Evolutionary conservation across 371 early-diverging fungal genomes (phyloP).

Genomic region (Syncephalastrum racemosum): DNA sequence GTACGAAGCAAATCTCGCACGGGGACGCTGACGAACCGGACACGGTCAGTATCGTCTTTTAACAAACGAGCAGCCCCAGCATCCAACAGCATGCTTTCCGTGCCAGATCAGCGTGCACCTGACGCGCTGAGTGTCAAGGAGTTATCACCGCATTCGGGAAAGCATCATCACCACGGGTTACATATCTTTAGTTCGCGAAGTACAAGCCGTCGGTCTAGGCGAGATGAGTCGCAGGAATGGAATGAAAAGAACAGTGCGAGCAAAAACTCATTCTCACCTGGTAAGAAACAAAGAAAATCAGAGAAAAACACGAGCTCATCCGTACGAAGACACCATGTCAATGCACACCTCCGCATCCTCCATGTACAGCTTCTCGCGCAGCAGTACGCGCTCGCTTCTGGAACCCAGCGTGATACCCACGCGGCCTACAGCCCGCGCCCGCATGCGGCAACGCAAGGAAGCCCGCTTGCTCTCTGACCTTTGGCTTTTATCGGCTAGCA

Average conservation of each 20-base stretch:
- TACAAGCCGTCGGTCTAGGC: conserved; percentile 6
- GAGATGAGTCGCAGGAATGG: conserved; percentile 6
- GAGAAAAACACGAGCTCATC: neutral
- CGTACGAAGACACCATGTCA: neutral
- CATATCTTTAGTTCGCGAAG: conserved; percentile 18
- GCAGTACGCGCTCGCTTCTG: neutral
- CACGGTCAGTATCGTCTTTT: conserved; percentile 9
- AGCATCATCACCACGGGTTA: conserved; percentile 15
- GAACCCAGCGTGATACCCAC: conserved; percentile 11
- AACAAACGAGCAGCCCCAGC: neutral
- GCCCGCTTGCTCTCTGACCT: conserved; percentile 33
- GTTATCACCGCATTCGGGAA: conserved; percentile 8
- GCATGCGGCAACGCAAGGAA: conserved; percentile 24
- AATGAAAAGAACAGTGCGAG: conserved; percentile 8
- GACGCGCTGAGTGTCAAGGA: conserved; percentile 4
- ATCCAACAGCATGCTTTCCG: conserved; percentile 6
- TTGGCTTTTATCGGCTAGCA: conserved; percentile 65
- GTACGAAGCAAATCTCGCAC: neutral
- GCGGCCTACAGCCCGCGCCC: conserved; percentile 24
- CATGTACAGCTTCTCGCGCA: neutral
- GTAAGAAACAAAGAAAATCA: conserved; percentile 16
- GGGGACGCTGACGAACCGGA: neutral
- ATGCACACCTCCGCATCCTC: conserved; percentile 7
- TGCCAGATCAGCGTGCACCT: conserved; percentile 5
- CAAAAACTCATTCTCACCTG: conserved; percentile 1